Evolutionary conservation across 805 yeast species (phyloP), one percentile per base, ranked within the genome.

Genomic region (Cyberlindnera euphorbiae): DNA sequence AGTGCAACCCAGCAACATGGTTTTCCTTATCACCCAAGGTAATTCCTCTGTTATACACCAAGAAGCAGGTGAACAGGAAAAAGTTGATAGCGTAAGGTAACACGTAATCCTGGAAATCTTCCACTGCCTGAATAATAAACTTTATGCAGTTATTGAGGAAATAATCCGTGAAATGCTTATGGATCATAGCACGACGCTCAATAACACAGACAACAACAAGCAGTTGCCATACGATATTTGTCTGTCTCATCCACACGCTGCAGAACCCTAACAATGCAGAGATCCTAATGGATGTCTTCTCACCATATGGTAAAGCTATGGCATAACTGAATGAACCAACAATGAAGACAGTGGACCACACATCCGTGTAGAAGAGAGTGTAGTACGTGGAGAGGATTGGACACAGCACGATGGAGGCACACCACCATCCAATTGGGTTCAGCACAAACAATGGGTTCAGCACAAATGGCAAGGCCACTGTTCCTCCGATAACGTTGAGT

Each of bases 21-120:
- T 90, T 89, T 22, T 77, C 79, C 58, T 87, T 85, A 55, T 93
- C 98, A 2, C 98, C 98, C 31, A 90, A 68, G 0, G 97, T 81
- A 27, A 93, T 79, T 0, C 96, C 94, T 13, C 86, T 85, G 49
- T 93, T 93, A 49, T 63, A 49, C 21, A 70, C 44, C 26, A 88
- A 54, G 52, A 88, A 90, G 2, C 53, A 56, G 4, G 56, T 63
- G 56, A 88, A 90, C 1, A 67, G 44, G 0, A 56, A 54, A 21
- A 75, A 72, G 45, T 79, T 82, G 15, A 71, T 24, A 0, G 58
- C 49, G 55, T 64, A 83, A 1, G 93, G 89, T 3, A 70, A 26
- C 0, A 52, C 61, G 43, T 56, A 32, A 29, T 45, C 56, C 12
- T 52, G 41, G 29, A 64, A 53, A 18, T 63, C 62, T 15, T 62